Conservation (phyloP, 305 asterid genomes). For the Rubia peregrina region DNA sequence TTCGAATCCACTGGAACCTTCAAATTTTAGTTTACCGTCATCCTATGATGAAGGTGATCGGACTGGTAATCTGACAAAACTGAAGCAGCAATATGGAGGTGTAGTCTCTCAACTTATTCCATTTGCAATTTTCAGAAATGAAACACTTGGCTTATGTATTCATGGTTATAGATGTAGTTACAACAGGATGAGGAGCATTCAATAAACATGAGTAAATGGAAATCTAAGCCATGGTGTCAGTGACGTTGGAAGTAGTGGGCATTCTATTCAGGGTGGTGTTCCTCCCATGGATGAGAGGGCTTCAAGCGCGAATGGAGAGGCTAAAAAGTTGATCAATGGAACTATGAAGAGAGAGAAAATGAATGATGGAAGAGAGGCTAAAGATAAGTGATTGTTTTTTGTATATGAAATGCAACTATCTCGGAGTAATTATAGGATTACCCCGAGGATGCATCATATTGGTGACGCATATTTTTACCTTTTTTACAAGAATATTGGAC, state of each 20-base stretch:
- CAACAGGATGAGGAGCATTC: constrained; percentile 97
- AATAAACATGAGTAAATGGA: constrained; percentile 52
- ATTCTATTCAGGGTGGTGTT: constrained; percentile 51
- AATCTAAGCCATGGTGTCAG: constrained; percentile 29
- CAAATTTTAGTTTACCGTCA: constrained; percentile 74
- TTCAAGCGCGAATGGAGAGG: constrained; percentile 99
- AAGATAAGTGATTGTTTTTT: constrained; percentile 21
- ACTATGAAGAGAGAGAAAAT: constrained; percentile 24
- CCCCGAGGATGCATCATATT: constrained; percentile 9
- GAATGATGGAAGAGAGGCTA: background rate
- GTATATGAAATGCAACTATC: constrained; percentile 21
- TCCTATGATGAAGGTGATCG: constrained; percentile 68
- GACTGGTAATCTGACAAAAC: constrained; percentile 36
- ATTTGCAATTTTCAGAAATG: background rate
- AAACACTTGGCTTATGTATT: constrained; percentile 2
- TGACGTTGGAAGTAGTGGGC: constrained; percentile 38
- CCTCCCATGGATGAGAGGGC: constrained; percentile 99
- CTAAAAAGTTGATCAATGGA: constrained; percentile 85
- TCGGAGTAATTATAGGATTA: constrained; percentile 11
- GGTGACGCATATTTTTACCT: background rate
- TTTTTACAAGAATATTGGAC: too few relatives aligned
- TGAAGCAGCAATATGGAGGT: constrained; percentile 69
- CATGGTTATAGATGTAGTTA: constrained; percentile 43
- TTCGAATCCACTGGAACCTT: constrained; percentile 63
- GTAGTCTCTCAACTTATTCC: constrained; percentile 16